Conservation (phyloP, 2,329 filamentous ascomycete species). For the Rhytidhysteron rufulum region DNA sequence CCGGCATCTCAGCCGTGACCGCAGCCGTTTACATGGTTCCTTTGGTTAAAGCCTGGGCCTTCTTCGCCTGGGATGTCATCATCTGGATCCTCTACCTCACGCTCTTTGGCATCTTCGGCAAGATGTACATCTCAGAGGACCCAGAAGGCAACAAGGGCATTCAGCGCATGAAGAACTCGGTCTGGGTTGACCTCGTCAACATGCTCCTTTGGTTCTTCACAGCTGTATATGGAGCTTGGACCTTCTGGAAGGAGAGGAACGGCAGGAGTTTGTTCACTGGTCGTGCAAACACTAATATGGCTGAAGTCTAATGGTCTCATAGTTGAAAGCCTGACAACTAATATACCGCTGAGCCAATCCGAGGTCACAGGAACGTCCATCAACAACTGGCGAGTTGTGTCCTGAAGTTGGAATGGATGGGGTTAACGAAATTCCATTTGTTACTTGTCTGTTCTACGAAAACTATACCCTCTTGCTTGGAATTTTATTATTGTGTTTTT, state of each 20-base stretch:
- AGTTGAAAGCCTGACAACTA: neutral
- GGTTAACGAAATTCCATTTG: neutral
- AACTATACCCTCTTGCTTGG: neutral
- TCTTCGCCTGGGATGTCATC: slow-evolving; percentile 67
- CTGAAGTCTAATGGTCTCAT: neutral
- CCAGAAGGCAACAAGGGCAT: slow-evolving; percentile 61
- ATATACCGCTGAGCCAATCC: neutral
- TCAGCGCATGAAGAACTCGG: slow-evolving; percentile 76
- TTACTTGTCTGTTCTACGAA: neutral
- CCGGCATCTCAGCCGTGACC: slow-evolving; percentile 60
- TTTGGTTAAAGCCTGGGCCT: slow-evolving; percentile 45
- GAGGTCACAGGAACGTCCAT: no score
- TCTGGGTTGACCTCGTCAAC: slow-evolving; percentile 76
- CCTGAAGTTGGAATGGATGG: neutral
- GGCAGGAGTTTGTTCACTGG: neutral
- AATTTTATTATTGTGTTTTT: no score
- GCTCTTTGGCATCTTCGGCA: slow-evolving; percentile 79
- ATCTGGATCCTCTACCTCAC: slow-evolving; percentile 74
- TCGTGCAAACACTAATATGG: neutral
- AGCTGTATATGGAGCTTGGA: slow-evolving; percentile 50
- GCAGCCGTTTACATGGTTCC: slow-evolving; percentile 64
- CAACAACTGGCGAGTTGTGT: neutral
- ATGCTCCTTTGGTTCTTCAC: slow-evolving; percentile 72
- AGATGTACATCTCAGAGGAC: slow-evolving; percentile 70
- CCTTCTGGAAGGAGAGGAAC: slow-evolving; percentile 48